Percentiles rank a stretch among this genome's conserved stretches.
These are phyloP conservation scores for Kwoniella dejecticola DNA, from an alignment of 768 basidiomycete genomes.

Conservation along the genomic window DNA sequence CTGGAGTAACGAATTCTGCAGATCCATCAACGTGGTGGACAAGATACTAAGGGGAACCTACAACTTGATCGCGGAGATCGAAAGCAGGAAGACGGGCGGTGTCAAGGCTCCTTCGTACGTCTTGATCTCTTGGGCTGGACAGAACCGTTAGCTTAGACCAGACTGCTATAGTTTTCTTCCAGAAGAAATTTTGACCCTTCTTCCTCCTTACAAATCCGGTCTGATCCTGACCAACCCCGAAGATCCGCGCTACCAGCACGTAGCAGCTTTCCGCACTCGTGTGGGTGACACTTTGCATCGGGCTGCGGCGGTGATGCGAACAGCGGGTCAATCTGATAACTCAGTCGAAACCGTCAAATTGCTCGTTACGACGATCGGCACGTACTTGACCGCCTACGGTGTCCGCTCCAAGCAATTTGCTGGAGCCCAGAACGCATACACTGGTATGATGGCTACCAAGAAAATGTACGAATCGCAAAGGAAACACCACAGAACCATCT, in stretches of 20 bases:
- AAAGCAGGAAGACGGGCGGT: conserved; percentile 61
- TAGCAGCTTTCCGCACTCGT: conserved; percentile 63
- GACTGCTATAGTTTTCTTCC: conserved; percentile 29
- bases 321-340: conserved; percentile 64
- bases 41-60: conserved; percentile 71
- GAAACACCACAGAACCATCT: conserved; percentile 44
- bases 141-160: neutral
- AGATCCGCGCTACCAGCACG: conserved; percentile 69
- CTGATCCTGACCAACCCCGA: conserved; percentile 69
- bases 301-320: conserved; percentile 68
- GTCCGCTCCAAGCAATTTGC: conserved; percentile 47
- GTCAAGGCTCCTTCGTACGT: conserved; percentile 54
- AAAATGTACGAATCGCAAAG: conserved; percentile 45
- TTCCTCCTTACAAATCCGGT: conserved; percentile 66
- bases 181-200: conserved; percentile 72
- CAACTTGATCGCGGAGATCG: conserved; percentile 44
- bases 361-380: conserved; percentile 49
- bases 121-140: too few relatives aligned
- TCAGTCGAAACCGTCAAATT: conserved; percentile 67
- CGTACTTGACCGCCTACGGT: conserved; percentile 49
- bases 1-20: conserved; percentile 86
- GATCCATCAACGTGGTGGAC: conserved; percentile 72
- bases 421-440: conserved; percentile 38
- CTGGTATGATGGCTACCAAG: conserved; percentile 37
- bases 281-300: conserved; percentile 72